These are phyloP conservation scores for Whalleya microplaca DNA, from an alignment of 2,329 filamentous ascomycete species.

Conservation along the genomic window DNA sequence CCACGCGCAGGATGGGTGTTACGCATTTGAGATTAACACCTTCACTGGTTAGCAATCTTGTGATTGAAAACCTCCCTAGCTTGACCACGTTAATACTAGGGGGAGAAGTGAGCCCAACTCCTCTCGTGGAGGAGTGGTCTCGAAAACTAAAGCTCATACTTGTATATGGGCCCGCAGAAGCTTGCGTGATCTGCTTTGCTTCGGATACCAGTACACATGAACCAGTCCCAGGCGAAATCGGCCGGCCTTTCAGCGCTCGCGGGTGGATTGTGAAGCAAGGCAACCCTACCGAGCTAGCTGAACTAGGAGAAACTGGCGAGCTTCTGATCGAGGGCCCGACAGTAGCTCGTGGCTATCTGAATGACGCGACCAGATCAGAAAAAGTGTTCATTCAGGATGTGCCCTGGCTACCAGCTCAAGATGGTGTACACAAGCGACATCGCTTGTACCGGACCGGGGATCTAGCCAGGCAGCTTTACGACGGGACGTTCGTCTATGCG, in stretches of 20 bases:
- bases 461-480: conserved; percentile 29
- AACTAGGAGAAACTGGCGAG: conserved; percentile 15
- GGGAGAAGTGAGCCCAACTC: too few species aligned
- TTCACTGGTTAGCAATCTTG: background rate
- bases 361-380: conserved; percentile 15
- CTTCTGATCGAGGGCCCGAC: conserved; percentile 14
- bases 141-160: too few species aligned
- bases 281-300: conserved; percentile 5
- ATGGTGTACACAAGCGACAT: background rate
- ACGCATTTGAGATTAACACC: conserved; percentile 15
- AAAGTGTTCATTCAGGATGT: conserved; percentile 16
- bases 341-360: conserved; percentile 8
- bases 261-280: conserved; percentile 11
- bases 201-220: background rate
- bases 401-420: conserved; percentile 10
- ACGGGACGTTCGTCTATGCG: conserved; percentile 35
- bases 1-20: conserved; percentile 11
- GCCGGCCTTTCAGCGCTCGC: background rate
- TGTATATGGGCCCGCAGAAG: too few species aligned
- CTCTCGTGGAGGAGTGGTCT: too few species aligned
- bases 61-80: too few species aligned
- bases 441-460: conserved; percentile 41
- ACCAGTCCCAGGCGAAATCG: background rate
- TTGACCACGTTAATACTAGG: too few species aligned
- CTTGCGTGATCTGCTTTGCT: too few species aligned